Percentiles rank a stretch among this genome's conserved stretches.
Conservation (phyloP, 352 stramenopile species). For the Globisporangium solare region DNA sequence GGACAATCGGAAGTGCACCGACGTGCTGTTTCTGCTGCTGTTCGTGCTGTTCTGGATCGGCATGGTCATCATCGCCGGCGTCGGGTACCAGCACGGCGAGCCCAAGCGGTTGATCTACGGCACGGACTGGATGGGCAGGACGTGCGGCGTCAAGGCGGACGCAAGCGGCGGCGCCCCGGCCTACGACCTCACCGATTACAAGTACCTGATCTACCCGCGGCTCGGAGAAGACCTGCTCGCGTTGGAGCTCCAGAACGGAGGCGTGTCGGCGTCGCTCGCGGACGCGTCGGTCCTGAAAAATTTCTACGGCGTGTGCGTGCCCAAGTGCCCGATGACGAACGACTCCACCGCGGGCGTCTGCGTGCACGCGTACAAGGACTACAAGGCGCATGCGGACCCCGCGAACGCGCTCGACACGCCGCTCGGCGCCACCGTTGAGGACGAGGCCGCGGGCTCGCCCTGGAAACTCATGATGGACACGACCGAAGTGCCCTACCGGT, state of each 20-base stretch:
- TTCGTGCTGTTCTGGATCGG: constrained; percentile 49
- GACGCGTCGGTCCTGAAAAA: constrained; percentile 26
- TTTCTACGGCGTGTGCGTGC: constrained; percentile 42
- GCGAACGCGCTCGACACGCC: constrained; percentile 29
- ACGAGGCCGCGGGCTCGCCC: constrained; percentile 47
- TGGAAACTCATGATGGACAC: constrained; percentile 64
- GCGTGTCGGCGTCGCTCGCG: constrained; percentile 12
- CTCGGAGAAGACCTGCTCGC: constrained; percentile 52
- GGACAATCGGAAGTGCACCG: constrained; percentile 71
- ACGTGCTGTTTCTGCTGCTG: constrained; percentile 60
- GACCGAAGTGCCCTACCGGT: constrained; percentile 62
- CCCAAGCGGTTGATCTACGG: constrained; percentile 74
- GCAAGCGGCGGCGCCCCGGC: constrained; percentile 37
- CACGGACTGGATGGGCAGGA: constrained; percentile 65
- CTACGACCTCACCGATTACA: constrained; percentile 67
- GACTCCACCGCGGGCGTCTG: constrained; percentile 31
- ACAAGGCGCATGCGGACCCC: constrained; percentile 25
- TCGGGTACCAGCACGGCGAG: constrained; percentile 62
- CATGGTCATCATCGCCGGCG: constrained; percentile 63
- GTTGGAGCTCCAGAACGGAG: constrained; percentile 11
- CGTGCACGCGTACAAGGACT: constrained; percentile 61
- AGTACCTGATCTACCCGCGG: constrained; percentile 68
- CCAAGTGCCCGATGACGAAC: constrained; percentile 46
- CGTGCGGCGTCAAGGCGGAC: constrained; percentile 47
- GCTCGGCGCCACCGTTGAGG: constrained; percentile 30